Evolutionary conservation across 768 basidiomycete species (phyloP).

Genomic region (Termitomyces sp.): DNA sequence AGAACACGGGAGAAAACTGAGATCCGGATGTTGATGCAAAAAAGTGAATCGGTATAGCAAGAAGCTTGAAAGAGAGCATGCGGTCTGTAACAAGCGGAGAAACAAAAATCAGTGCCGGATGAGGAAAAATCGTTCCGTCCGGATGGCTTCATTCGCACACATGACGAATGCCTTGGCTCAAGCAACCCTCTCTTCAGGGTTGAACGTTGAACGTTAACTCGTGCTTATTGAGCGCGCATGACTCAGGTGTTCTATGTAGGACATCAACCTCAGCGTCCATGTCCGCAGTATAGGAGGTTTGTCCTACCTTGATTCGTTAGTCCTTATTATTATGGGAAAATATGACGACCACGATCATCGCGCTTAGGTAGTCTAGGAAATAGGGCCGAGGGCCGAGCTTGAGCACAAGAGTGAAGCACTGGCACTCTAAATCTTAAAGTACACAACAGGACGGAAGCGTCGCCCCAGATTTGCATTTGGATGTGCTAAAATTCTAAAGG

Average conservation of each 20-base stretch:
- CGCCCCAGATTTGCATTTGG: constrained; percentile 1
- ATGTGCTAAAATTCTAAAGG: background rate
- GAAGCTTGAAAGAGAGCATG: background rate
- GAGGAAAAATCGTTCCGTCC: constrained; percentile 2
- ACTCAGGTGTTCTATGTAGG: no score
- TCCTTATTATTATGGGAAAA: background rate
- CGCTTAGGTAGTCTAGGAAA: background rate
- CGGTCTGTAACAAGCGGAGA: constrained; percentile 2
- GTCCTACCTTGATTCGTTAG: no score
- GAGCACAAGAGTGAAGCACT: background rate
- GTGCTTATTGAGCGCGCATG: no score
- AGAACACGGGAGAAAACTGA: background rate
- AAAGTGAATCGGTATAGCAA: background rate
- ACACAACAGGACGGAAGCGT: constrained; percentile 1
- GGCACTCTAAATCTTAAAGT: background rate
- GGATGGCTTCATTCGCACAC: constrained; percentile 1
- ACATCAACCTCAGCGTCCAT: background rate
- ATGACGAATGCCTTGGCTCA: background rate
- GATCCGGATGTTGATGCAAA: constrained; percentile 3
- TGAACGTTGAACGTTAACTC: no score
- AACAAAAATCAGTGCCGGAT: background rate
- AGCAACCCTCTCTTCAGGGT: background rate
- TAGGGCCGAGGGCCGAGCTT: background rate
- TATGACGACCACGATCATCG: background rate
- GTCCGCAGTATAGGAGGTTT: background rate